Evolutionary conservation across 1,284 basidiomycete genomes (phyloP).

Genomic region (Cystobasidium sp.): DNA sequence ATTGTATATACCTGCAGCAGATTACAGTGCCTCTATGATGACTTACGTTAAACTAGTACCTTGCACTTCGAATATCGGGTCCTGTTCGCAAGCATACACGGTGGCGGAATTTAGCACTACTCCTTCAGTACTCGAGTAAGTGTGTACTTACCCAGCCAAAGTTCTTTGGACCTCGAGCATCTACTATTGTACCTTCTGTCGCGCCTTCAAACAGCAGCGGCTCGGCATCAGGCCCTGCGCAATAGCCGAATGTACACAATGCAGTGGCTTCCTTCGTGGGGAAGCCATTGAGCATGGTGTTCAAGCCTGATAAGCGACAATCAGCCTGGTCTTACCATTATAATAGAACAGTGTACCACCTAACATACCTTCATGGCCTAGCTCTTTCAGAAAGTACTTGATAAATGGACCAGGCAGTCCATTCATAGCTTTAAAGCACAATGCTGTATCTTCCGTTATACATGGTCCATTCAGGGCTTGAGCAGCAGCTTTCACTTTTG

Average conservation of each 20-base stretch:
- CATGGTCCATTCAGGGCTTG: conserved; percentile 79
- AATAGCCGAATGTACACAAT: conserved; percentile 95
- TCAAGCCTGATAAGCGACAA: conserved; percentile 66
- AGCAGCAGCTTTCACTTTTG: conserved; percentile 84
- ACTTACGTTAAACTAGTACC: conserved; percentile 75
- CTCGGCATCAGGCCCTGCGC: conserved; percentile 73
- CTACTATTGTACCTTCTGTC: conserved; percentile 86
- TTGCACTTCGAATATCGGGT: conserved; percentile 78
- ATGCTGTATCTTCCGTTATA: conserved; percentile 95
- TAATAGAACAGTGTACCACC: background rate
- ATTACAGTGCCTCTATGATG: background rate
- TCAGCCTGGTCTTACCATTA: background rate
- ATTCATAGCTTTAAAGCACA: conserved; percentile 84
- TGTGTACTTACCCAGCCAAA: conserved; percentile 45
- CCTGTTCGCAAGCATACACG: conserved; percentile 64
- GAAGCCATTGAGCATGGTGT: conserved; percentile 84
- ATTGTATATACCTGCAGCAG: background rate
- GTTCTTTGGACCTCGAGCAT: conserved; percentile 70
- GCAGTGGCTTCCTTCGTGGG: conserved; percentile 79
- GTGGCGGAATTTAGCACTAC: conserved; percentile 5
- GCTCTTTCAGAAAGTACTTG: conserved; percentile 80
- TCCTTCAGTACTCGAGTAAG: background rate
- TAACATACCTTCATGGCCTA: conserved; percentile 74
- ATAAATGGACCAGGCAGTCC: conserved; percentile 97
- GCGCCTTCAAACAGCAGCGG: conserved; percentile 88